Conservation (phyloP, 495 filamentous ascomycete genomes). For the Bacidia gigantensis region DNA sequence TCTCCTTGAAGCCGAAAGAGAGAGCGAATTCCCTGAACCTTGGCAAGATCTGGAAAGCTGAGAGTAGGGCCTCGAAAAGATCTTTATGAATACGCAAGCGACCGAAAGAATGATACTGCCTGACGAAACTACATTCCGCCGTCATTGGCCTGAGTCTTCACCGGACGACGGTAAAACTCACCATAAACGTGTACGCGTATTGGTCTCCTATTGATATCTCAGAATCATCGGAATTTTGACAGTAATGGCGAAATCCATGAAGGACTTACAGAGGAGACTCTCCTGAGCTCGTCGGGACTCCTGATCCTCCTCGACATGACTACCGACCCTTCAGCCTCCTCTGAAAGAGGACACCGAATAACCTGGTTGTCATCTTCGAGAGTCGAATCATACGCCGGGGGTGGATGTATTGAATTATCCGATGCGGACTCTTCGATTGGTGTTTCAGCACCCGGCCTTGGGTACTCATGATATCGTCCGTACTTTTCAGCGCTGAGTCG, state of each 20-base stretch:
- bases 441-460: too few species aligned
- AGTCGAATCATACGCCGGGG: too few species aligned
- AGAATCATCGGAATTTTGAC: too few species aligned
- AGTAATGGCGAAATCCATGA: too few species aligned
- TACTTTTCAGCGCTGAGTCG: too few species aligned
- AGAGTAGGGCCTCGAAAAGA: conserved; percentile 12
- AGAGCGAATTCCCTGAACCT: conserved; percentile 17
- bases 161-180: too few species aligned
- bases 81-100: conserved; percentile 10
- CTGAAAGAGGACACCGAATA: not conserved
- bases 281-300: not conserved
- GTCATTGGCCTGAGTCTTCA: not conserved
- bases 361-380: too few species aligned
- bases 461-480: too few species aligned
- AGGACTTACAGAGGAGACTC: not conserved
- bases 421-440: too few species aligned
- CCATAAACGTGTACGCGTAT: too few species aligned
- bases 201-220: too few species aligned
- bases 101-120: conserved; percentile 14
- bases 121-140: conserved; percentile 4
- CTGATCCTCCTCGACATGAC: not conserved
- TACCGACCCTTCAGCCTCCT: not conserved
- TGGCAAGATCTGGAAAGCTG: conserved; percentile 10
- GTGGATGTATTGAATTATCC: too few species aligned
- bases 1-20: conserved; percentile 15